Evolutionary conservation across 331 rosid species (phyloP), one percentile per base, ranked within the genome.

Genomic region (Stylosanthes scabra): DNA sequence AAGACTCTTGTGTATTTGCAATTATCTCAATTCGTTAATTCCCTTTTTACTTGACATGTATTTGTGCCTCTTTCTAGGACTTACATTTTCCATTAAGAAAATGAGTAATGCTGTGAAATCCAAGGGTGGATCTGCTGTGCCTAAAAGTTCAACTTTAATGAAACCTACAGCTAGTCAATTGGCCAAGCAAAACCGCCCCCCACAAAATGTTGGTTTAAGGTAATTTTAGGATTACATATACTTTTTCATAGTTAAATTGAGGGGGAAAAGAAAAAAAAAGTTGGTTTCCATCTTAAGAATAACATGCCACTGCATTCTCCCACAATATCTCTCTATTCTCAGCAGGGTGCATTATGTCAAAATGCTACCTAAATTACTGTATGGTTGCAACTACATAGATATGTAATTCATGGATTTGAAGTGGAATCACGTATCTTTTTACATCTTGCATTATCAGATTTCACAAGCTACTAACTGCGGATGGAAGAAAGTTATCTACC

Each of bases 81-180:
- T 81, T 75, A 76, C 85, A 44, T 80, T 81, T 74, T 74, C 51
- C 75, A 74, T 76, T 50, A 83, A 84, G 79, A 51, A 66, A 71
- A 69, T 50, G 59, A 7, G 58, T 59, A 68, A 45, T 76, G 63
- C 60, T 67, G 68, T 78, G 62, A 88, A 69, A 57, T 84, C 74
- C 59, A 83, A 81, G 69, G 76, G 57, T 63, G 82, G 74, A 58
- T 65, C 85, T 63, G 74, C 70, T 70, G 79, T 72, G 66, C 82
- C 81, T 15, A 82, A 87, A 86, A 79, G 75, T 81, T 90, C 95
- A 49, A 88, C 98, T 55, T 77, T 88, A 81, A 82, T 90, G 95
- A 90, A 87, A 80, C 93, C 95, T 67, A 92, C 96, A 11, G 88
- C 90, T 37, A 79, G 93, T 78, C 98, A 85, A 75, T 83, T 90